phyloP scores from a whole-genome alignment of 768 basidiomycete genomes.

The Artomyces pyxidatus region DNA sequence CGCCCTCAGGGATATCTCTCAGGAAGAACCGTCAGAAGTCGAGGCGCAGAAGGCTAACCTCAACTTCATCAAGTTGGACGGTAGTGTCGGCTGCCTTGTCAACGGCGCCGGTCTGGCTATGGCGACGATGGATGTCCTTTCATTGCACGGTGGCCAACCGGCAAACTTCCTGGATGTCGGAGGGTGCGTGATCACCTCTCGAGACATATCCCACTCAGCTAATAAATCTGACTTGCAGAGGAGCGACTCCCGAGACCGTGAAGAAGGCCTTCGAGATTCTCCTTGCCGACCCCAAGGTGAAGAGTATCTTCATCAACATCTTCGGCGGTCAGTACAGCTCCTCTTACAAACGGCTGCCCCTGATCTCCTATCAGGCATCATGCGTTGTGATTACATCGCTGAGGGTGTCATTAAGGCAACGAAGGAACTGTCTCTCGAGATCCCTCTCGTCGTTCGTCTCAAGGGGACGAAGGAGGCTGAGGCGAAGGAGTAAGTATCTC shows the following conservation, averaged over 20 bases:
- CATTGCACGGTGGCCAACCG: constrained; percentile 91
- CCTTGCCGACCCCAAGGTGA: constrained; percentile 83
- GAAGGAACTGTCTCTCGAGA: constrained; percentile 75
- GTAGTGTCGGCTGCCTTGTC: constrained; percentile 92
- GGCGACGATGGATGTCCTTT: constrained; percentile 99
- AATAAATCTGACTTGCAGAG: constrained; percentile 36
- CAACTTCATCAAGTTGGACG: constrained; percentile 99
- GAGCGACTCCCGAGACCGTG: constrained; percentile 98
- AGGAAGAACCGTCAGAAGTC: constrained; percentile 96
- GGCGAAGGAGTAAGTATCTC: constrained; percentile 75
- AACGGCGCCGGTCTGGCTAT: constrained; percentile 98
- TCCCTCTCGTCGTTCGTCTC: constrained; percentile 88
- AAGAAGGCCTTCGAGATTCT: constrained; percentile 99
- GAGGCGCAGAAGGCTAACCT: constrained; percentile 94
- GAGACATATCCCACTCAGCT: constrained; percentile 5
- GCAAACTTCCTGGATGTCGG: constrained; percentile 99
- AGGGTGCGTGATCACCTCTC: constrained; percentile 44
- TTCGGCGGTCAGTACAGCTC: constrained; percentile 71
- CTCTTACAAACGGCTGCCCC: no score
- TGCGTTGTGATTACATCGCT: constrained; percentile 98
- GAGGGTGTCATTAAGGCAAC: constrained; percentile 99
- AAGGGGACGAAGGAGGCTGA: constrained; percentile 97
- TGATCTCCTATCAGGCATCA: constrained; percentile 67
- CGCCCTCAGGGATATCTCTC: constrained; percentile 80
- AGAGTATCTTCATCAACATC: constrained; percentile 98